These are phyloP conservation scores for Colletotrichum brevisporum DNA, from an alignment of 2,329 filamentous ascomycete species.

Conservation along the genomic window DNA sequence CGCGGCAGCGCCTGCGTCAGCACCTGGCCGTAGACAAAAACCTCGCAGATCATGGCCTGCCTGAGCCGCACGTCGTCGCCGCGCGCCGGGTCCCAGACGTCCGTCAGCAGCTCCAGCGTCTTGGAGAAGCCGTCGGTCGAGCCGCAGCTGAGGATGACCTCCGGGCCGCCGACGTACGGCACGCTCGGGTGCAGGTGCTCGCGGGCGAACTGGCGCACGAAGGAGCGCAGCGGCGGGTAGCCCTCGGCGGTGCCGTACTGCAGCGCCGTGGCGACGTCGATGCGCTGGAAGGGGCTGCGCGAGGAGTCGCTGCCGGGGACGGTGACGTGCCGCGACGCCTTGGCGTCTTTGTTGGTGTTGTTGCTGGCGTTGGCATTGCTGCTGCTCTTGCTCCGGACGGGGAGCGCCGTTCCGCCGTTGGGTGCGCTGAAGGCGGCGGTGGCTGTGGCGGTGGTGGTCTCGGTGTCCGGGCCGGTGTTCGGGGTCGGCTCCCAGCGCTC, in stretches of 20 bases:
- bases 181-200: constrained; percentile 85
- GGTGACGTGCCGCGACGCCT: constrained; percentile 67
- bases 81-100: constrained; percentile 79
- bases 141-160: constrained; percentile 84
- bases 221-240: constrained; percentile 83
- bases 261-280: constrained; percentile 85
- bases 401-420: constrained; percentile 50
- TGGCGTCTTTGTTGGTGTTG: constrained; percentile 13
- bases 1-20: constrained; percentile 76
- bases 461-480: constrained; percentile 47
- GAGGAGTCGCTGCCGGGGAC: constrained; percentile 75
- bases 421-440: constrained; percentile 51
- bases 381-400: constrained; percentile 24
- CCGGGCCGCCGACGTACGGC: constrained; percentile 82
- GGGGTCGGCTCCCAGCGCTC: constrained; percentile 81
- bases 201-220: constrained; percentile 83
- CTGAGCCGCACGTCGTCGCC: constrained; percentile 74
- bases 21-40: constrained; percentile 85
- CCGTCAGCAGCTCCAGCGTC: constrained; percentile 79
- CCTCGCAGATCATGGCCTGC: constrained; percentile 85
- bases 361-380: background rate
- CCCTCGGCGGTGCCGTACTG: constrained; percentile 90
- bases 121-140: constrained; percentile 90
- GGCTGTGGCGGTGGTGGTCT: constrained; percentile 36
- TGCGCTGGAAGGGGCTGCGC: constrained; percentile 74